Evolutionary conservation across 768 basidiomycete species (phyloP).

Genomic region (Phlebiopsis flavidoalba): DNA sequence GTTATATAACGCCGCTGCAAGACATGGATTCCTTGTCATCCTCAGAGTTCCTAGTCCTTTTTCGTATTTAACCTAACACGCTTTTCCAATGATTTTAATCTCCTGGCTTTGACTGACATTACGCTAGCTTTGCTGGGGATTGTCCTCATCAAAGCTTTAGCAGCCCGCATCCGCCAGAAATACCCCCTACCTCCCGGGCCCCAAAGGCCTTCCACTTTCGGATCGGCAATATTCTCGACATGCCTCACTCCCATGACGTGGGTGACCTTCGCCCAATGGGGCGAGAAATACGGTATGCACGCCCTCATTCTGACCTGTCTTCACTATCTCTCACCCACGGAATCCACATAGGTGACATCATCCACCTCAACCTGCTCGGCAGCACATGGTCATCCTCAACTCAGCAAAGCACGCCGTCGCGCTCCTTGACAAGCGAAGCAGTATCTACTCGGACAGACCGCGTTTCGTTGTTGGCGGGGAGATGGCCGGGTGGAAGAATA

Average conservation of each 20-base stretch:
- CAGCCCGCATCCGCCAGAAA: no score
- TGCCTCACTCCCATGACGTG: conserved; percentile 6
- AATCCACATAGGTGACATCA: conserved; percentile 21
- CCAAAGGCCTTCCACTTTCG: conserved; percentile 7
- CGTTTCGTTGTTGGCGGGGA: conserved; percentile 22
- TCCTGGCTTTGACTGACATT: no score
- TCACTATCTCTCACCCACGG: no score
- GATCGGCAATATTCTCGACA: conserved; percentile 15
- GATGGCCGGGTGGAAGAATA: conserved; percentile 22
- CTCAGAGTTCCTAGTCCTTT: no score
- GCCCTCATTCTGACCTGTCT: no score
- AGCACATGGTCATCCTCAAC: conserved; percentile 26
- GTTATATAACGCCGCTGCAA: no score
- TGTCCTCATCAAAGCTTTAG: no score
- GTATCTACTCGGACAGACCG: conserved; percentile 27
- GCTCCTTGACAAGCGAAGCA: conserved; percentile 26
- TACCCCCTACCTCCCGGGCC: conserved; percentile 12
- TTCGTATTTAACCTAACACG: no score
- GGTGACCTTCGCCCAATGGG: conserved; percentile 6
- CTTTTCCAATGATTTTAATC: no score
- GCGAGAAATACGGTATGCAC: conserved; percentile 13
- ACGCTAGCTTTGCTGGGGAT: no score
- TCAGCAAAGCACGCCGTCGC: conserved; percentile 21
- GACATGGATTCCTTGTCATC: no score
- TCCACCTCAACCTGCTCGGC: conserved; percentile 25